Base-by-base conservation (phyloP, 1,284 basidiomycete genomes). In the Albatrellus sp. region DNA sequence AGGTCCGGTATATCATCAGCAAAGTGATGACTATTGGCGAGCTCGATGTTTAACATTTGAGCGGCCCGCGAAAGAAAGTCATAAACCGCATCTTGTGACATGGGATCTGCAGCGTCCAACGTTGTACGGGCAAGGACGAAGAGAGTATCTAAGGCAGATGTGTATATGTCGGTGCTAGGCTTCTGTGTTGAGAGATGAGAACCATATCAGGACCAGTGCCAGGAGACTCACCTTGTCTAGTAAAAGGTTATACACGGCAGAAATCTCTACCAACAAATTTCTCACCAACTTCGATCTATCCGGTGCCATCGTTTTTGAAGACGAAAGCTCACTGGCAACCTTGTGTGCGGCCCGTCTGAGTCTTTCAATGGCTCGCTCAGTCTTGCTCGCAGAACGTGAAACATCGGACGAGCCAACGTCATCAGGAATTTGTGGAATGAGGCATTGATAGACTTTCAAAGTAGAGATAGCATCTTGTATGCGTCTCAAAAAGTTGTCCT, bases 291-390 rank as follows among this genome's bases (percentile, higher is more conserved):
- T 45, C 24, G 7, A 24, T 24, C 24, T 7, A 24, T 24, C 3
- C 24, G 16, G 45, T 45, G 31, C 52, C 48, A 28, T 49, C 44
- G n/a, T 34, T 24, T 24, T 40, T 47, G 46, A 10, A 40, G 45
- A 13, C 28, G 45, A 17, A 4, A 55, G 12, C 2, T 49, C 49
- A 37, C 77, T 76, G n/a, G 79, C 43, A 12, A 64, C 49, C 44
- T 68, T 72, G 19, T 73, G 52, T 7, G 63, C 62, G 9, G 61
- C 59, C 37, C 77, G 67, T 19, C 80, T 66, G n/a, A 77, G 54
- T 45, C 73, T 66, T 53, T 82, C 81, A 10, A 83, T 48, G 0
- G 74, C 71, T 24, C 79, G 67, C 40, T 73, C 70, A 12, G 79
- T 58, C 55, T 80, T 81, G 17, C 63, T 24, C 24, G 4, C 24